Evolutionary conservation across 805 yeast species (phyloP), one percentile per base, ranked within the genome.

Genomic region (Candida piceae): DNA sequence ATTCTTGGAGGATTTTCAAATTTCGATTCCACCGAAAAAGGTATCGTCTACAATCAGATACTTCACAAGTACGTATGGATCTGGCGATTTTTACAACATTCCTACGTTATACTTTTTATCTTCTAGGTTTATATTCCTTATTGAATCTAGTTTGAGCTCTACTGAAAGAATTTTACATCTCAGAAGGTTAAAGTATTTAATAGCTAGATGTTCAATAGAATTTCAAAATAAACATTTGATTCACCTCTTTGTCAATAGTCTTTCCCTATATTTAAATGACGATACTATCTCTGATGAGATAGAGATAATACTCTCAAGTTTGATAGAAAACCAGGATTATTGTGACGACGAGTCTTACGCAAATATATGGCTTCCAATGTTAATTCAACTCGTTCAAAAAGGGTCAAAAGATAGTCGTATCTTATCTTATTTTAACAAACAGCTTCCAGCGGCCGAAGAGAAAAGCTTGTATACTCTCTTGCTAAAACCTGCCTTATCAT

Each of bases 151-250:
- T 0, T 17, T 47, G 1, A 42, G 56, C 16, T 20, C 30, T 16
- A 50, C 57, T 3, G 62, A 62, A 13, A 54, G 44, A 29, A 7
- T 47, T 1, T 11, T 52, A 4, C 35, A 42, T 19, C 26, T 73
- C 5, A 55, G 75, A 38, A 61, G 53, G 36, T 35, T 74, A 16
- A 70, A 70, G 39, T 40, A 66, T 2, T 37, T 72, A 5, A 45
- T 66, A 7, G 31, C 57, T 7, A 32, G 63, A 15, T 62, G 64
- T 7, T 40, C 41, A 3, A 26, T 33, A 2, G 38, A 26, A 1
- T 49, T 55, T n/a, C 24, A 22, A 1, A 30, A 46, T 26, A 35
- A 39, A 9, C 42, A 44, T 5, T 29, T 69, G 7, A 33, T 46
- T 1, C 32, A 36, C 1, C 46, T 61, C 2, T 18, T 64, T 3